Conservation (phyloP, 2,329 filamentous ascomycete species). For the Colletotrichum euphorbiae region DNA sequence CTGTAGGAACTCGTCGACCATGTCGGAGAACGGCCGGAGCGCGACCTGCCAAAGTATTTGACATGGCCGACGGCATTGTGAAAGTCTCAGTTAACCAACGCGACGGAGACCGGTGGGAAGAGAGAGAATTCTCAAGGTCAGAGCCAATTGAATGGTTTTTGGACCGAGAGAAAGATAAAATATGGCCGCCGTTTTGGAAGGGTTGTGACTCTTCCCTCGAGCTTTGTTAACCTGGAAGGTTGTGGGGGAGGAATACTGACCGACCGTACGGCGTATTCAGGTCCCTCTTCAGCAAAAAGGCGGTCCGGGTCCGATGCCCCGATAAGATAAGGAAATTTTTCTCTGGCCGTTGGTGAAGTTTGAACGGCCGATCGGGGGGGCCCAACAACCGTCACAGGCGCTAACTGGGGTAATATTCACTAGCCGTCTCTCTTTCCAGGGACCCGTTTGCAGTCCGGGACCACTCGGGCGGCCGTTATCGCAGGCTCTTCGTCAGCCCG, state of each 20-base stretch:
- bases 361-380: constrained; percentile 36
- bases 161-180: constrained; percentile 33
- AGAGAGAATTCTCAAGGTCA: constrained; percentile 33
- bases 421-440: constrained; percentile 13
- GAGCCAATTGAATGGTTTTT: constrained; percentile 40
- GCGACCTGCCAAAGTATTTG: constrained; percentile 63
- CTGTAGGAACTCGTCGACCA: constrained; percentile 61
- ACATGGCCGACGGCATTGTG: constrained; percentile 55
- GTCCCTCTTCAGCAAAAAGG: constrained; percentile 37
- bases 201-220: constrained; percentile 39
- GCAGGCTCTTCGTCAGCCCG: constrained; percentile 17
- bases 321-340: constrained; percentile 44
- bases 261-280: constrained; percentile 21
- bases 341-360: constrained; percentile 33
- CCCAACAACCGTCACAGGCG: constrained; percentile 32
- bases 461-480: constrained; percentile 38
- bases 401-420: constrained; percentile 28
- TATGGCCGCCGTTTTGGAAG: constrained; percentile 35
- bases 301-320: constrained; percentile 28
- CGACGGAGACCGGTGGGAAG: constrained; percentile 23
- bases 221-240: constrained; percentile 34
- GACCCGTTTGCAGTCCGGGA: constrained; percentile 27
- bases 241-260: constrained; percentile 27
- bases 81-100: constrained; percentile 26
- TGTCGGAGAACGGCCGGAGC: constrained; percentile 69